Evolutionary conservation across 1,284 basidiomycete species (phyloP), one percentile per base, ranked within the genome.

Genomic region (Tilletia setariae): DNA sequence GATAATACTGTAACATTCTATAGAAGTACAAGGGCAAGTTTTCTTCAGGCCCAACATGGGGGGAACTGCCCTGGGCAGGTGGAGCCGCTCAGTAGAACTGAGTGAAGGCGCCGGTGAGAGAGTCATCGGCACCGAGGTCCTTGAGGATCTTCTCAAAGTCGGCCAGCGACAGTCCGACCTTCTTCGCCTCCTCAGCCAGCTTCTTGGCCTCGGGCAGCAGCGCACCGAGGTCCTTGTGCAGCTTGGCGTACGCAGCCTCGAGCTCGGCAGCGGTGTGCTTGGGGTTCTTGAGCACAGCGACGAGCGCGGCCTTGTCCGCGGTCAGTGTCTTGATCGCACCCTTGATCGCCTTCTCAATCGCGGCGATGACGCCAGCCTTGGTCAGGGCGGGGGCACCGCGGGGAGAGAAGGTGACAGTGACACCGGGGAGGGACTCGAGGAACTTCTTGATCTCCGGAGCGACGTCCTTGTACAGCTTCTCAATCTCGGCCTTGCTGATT

Each of bases 381-480:
- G 23, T 59, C 19, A 23, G 46, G 46, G 21, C 46, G 53, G 53
- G n/a, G 23, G 28, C 53, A 30, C n/a, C 28, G 8, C n/a, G 23
- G 46, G 46, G 6, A 2, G 53, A 59, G 53, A 59, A 13, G 19
- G 53, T 59, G 2, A 59, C 53, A 6, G 16, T 25, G 53, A 30
- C n/a, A 25, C 23, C n/a, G 53, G 53, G 53, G 19, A 59, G 53
- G 23, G 21, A 28, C 23, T 16, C 2, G 53, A 59, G 28, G 46
- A 49, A 23, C 53, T 59, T 59, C 53, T 59, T 59, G 53, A 59
- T 59, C 53, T 59, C 53, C 8, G 53, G 53, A 25, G 28, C 9
- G 53, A 32, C 53, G 9, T 23, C 28, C 23, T 23, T 32, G 53
- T 28, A 30, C 21, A 59, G n/a, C 53, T 59, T 59, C 23, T 23